Base-by-base conservation (phyloP, 192 early-diverging fungal species). In the Coemansia sp. region DNA sequence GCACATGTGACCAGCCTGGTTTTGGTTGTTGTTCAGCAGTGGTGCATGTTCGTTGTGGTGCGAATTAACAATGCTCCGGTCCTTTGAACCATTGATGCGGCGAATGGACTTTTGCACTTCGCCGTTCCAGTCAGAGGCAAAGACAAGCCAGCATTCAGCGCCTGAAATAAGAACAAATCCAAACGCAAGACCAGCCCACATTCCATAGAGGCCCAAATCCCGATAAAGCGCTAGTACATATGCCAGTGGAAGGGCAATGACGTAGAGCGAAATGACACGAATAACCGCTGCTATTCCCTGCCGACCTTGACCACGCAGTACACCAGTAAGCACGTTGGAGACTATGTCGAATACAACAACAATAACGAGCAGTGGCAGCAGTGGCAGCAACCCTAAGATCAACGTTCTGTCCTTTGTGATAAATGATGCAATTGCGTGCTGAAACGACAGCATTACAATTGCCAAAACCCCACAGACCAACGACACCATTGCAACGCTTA, bases 301-400 rank as follows among this genome's bases (percentile, higher is more conserved):
- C 4, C 82, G 62, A 2, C 86, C 85, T 39, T 85, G 76, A 6
- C 86, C 86, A 4, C 86, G 75, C 34, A 87, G 51, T 2, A 85
- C 62, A 3, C 86, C 86, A 9, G 88, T 86, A 1, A 87, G 83
- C 25, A 90, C 85, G 48, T 81, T 84, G 2, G 87, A 86, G 7
- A 87, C 39, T 23, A 84, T 84, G 64, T 92, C 79, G 42, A 78
- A 84, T 15, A 68, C 61, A 1, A 77, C 68, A 3, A 74, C 75
- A 10, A 75, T 33, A 1, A 66, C 71, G 7, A 76, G 70, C 53
- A 84, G 59, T 10, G 74, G 74, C 2, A 84, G 43, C 21, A 77
- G 25, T 2, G 68, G 68, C 3, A 73, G 26, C 37, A 81, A 58
- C 0, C 58, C 51, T 0, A 28, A 25, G 12, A 80, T 68, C 0